Evolutionary conservation across 169 alveolate genomes (phyloP), one percentile per base, ranked within the genome.

Genomic region (Plasmodium gonderi): DNA sequence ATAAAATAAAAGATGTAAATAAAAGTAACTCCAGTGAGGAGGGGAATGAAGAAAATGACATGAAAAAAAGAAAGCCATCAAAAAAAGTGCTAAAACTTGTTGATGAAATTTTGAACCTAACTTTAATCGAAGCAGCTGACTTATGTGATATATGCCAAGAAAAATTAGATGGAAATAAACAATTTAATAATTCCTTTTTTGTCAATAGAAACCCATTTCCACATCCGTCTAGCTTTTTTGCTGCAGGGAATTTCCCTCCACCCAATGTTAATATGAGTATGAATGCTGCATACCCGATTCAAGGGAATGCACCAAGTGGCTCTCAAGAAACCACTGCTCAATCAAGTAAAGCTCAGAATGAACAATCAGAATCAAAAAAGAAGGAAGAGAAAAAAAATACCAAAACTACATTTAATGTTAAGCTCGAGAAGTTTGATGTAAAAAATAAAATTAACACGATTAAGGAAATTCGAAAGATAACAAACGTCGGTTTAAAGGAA

Each of bases 101-200:
- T 2, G 98, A 97, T 74, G 98, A 97, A 91, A 96, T 97, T 23
- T 87, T 97, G 60, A 95, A 91, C 68, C 87, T 97, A 76, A 95
- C 98, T 9, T 92, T 97, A 51, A 96, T 97, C 2, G 98, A 97
- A 80, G 97, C 98, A 31, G 98, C 98, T 7, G 98, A 97, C 38
- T 91, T 97, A 68, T 97, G 98, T 80, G 98, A 97, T 80, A 79
- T 97, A 3, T 97, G 98, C 54, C 98, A 97, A 69, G 96, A 96
- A 91, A 91, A 92, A 38, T 69, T 96, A 60, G 95, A 96, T 17
- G 96, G 85, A 90, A 94, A 95, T 2, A 91, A 92, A 49, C 31
- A 64, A 7, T 80, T 92, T 44, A 94, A 91, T 64, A 92, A 92
- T 42, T 94, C 95, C 1, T 75, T 42, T 47, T 68, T 95, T 20